Conservation (phyloP, 2,329 filamentous ascomycete genomes). For the Zymoseptoria passerinii region DNA sequence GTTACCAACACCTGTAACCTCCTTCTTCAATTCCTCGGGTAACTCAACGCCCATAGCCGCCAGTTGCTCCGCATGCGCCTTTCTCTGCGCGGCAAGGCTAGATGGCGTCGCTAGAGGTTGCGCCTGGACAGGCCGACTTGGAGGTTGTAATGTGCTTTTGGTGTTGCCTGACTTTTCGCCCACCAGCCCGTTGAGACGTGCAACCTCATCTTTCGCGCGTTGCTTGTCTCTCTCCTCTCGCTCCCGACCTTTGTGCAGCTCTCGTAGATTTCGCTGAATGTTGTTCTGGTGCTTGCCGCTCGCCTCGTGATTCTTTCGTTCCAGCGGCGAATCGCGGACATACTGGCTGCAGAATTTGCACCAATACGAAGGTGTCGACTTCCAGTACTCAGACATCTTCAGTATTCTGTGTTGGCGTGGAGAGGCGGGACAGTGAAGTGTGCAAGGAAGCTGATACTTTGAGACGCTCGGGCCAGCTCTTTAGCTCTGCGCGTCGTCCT, state of each 20-base stretch:
- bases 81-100: conserved; percentile 58
- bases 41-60: conserved; percentile 79
- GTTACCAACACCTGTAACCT: conserved; percentile 81
- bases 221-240: conserved; percentile 73
- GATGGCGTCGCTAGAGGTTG: conserved; percentile 23
- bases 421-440: background rate
- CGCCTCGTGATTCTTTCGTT: conserved; percentile 49
- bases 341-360: conserved; percentile 92
- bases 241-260: conserved; percentile 79
- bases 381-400: conserved; percentile 94
- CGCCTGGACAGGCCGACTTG: conserved; percentile 19
- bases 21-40: conserved; percentile 66
- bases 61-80: conserved; percentile 78
- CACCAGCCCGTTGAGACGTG: conserved; percentile 72
- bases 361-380: conserved; percentile 94
- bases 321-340: conserved; percentile 86
- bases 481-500: background rate
- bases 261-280: conserved; percentile 81
- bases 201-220: conserved; percentile 70
- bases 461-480: background rate
- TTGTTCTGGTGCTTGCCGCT: conserved; percentile 44
- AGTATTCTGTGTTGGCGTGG: background rate
- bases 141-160: conserved; percentile 12
- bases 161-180: conserved; percentile 30
- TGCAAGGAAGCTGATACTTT: background rate